These are phyloP conservation scores for Boletus subparvulus DNA, from an alignment of 768 basidiomycete species.

Conservation along the genomic window DNA sequence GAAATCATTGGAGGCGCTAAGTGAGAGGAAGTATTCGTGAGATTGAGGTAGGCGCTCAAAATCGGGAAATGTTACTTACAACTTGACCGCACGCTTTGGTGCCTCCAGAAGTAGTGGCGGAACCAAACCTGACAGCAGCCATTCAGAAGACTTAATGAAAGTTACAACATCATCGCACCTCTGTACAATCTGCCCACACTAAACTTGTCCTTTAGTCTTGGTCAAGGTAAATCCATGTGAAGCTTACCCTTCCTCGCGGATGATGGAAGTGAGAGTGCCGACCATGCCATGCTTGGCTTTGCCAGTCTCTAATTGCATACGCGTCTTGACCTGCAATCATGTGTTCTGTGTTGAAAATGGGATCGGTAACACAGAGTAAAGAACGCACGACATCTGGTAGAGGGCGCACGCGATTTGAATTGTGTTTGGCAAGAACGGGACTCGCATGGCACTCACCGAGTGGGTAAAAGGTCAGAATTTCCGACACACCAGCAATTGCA, in stretches of 20 bases:
- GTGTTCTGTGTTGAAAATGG: slow-evolving; percentile 1
- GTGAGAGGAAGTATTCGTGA: slow-evolving; percentile 7
- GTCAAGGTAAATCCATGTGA: neutral
- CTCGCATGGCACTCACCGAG: slow-evolving; percentile 57
- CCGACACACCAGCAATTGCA: slow-evolving; percentile 90
- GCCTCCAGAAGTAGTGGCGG: slow-evolving; percentile 95
- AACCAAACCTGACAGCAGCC: slow-evolving; percentile 63
- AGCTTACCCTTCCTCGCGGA: slow-evolving; percentile 86
- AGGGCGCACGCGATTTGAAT: slow-evolving; percentile 1
- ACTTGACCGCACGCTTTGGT: slow-evolving; percentile 97
- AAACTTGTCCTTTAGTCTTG: slow-evolving; percentile 1
- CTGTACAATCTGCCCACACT: slow-evolving; percentile 86
- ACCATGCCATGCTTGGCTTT: slow-evolving; percentile 74
- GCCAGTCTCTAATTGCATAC: slow-evolving; percentile 94
- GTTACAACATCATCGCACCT: slow-evolving; percentile 43
- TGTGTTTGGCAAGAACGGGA: neutral
- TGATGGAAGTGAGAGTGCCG: slow-evolving; percentile 78
- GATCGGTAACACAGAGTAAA: neutral
- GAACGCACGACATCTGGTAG: slow-evolving; percentile 77
- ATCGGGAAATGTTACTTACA: slow-evolving; percentile 45
- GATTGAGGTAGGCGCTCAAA: neutral
- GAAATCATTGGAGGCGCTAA: slow-evolving; percentile 84
- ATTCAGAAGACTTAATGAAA: neutral
- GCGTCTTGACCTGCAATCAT: slow-evolving; percentile 82
- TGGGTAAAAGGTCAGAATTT: slow-evolving; percentile 84